phyloP scores from a whole-genome alignment of 306 rosid genomes.

The Sophora flavescens region DNA sequence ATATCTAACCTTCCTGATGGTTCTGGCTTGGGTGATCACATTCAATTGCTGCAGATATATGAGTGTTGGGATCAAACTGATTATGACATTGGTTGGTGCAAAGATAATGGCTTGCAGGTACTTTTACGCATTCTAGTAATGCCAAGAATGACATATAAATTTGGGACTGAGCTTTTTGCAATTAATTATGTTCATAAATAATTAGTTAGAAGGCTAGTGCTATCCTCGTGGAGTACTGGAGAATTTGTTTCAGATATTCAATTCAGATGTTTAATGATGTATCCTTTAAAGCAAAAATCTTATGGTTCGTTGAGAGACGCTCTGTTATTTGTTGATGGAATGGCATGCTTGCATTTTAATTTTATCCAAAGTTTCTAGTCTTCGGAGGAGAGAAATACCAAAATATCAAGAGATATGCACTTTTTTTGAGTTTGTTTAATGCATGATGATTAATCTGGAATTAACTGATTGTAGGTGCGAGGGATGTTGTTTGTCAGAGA shows the following conservation, averaged over 20 bases:
- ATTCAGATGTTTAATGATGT: conserved; percentile 28
- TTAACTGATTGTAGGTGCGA: conserved; percentile 73
- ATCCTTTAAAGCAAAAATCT: conserved; percentile 4
- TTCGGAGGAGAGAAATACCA: conserved; percentile 27
- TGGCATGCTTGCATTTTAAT: conserved; percentile 27
- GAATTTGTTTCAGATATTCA: conserved; percentile 19
- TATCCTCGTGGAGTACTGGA: conserved; percentile 18
- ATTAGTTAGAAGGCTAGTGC: conserved; percentile 33
- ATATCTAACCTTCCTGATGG: conserved; percentile 85
- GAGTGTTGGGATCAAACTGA: conserved; percentile 80
- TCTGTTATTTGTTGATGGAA: conserved; percentile 39
- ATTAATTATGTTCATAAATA: conserved; percentile 36
- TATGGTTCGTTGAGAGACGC: conserved; percentile 17
- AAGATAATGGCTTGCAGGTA: conserved; percentile 87
- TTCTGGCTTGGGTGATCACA: conserved; percentile 94
- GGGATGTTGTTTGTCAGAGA: conserved; percentile 94
- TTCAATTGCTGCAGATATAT: conserved; percentile 87
- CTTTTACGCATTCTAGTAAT: conserved; percentile 31
- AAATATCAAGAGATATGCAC: conserved; percentile 19
- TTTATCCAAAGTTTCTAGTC: conserved; percentile 35
- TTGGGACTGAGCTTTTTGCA: conserved; percentile 33
- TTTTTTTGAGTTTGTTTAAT: conserved; percentile 7
- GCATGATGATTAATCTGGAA: conserved; percentile 41
- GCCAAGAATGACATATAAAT: conserved; percentile 16
- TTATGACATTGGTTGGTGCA: conserved; percentile 87